Evolutionary conservation across 768 basidiomycete species (phyloP), one percentile per base, ranked within the genome.

Genomic region (Asterophora lycoperdoides): DNA sequence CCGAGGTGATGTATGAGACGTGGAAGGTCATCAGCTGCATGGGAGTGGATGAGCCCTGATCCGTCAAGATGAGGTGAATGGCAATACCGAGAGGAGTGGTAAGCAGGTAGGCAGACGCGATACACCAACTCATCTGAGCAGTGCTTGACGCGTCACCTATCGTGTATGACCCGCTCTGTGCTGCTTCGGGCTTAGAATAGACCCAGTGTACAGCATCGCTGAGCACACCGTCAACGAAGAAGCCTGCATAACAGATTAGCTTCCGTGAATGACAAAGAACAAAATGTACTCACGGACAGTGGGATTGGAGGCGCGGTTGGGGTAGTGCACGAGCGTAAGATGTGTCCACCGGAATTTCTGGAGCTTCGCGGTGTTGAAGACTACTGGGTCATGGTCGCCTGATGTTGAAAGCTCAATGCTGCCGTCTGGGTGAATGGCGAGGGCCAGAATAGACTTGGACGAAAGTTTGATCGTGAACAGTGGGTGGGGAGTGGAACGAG

Each of bases 1-100:
- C 89, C 86, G 9, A 93, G 78, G 56, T 90, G 86, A 58, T 92
- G 84, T 30, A 90, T 76, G 38, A 93, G 75, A 13, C 86, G 77
- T 5, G 83, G 80, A 4, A 89, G 62, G 51, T 88, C 86, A 44
- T 90, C 83, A 13, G 72, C 87, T 87, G 42, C 23, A 23, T 3
- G 6, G 18, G 20, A 20, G 44, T 58, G 20, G 60, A 14, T 48
- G 15, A 45, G 15, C n/a, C n/a, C n/a, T 29, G 28, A 33, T 4
- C 5, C 3, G 8, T 15, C 7, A 4, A 1, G 1, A 14, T n/a
- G 4, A 8, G 1, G 28, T 29, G 9, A 43, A 35, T 18, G 17
- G 9, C 38, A 56, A 26, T 58, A 86, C 87, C 73, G 39, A 89
- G 60, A 1, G 86, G 79, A 8, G 68, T 57, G 23, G 79, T 75